Evolutionary conservation across 2,329 filamentous ascomycete species (phyloP).

Genomic region (Escovopsis sp.): DNA sequence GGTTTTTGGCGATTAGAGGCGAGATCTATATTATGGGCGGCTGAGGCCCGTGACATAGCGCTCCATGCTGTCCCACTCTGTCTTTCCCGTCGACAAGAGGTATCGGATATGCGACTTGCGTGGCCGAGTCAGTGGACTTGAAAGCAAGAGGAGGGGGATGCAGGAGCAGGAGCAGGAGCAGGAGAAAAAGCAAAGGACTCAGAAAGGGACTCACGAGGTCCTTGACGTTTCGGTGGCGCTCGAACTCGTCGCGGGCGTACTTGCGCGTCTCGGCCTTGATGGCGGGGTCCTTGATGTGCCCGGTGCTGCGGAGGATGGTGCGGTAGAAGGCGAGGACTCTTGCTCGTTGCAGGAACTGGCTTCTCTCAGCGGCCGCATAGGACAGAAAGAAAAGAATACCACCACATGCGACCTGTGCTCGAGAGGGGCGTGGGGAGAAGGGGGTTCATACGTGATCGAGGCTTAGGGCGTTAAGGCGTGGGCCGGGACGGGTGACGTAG

Average conservation of each 20-base stretch:
- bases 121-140: neutral
- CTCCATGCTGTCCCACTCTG: slow-evolving; percentile 49
- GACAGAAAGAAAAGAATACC: neutral
- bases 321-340: slow-evolving; percentile 44
- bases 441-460: slow-evolving; percentile 38
- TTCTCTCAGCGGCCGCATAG: neutral
- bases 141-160: neutral
- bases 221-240: slow-evolving; percentile 39
- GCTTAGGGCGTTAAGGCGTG: slow-evolving; percentile 29
- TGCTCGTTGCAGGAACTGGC: slow-evolving; percentile 43
- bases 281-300: slow-evolving; percentile 32
- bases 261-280: slow-evolving; percentile 40
- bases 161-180: neutral
- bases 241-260: slow-evolving; percentile 46
- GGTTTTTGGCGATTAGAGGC: neutral
- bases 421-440: neutral
- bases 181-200: neutral
- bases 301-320: slow-evolving; percentile 39
- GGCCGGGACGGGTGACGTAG: slow-evolving; percentile 18
- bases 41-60: slow-evolving; percentile 25
- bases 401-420: neutral
- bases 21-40: slow-evolving; percentile 13
- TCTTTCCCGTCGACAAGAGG: slow-evolving; percentile 49
- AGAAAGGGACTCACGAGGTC: slow-evolving; percentile 33
- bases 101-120: slow-evolving; percentile 44